Base-by-base conservation (phyloP, 2,329 filamentous ascomycete species). In the Curvularia spicifera region DNA sequence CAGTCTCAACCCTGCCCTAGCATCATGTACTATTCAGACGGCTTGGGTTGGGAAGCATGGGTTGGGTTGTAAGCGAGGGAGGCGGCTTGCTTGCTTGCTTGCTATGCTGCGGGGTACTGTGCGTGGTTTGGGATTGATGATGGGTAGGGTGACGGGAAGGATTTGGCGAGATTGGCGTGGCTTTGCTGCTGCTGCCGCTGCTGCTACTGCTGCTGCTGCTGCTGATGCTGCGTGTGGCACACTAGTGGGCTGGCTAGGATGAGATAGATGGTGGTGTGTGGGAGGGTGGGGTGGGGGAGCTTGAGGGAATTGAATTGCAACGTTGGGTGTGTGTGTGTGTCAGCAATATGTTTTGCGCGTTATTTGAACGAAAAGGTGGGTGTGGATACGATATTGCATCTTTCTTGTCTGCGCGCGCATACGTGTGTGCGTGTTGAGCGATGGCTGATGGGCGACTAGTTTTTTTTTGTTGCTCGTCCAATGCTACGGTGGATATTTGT, bases 161-260 rank as follows among this genome's bases (percentile, higher is more conserved):
- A 46, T 46, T 33, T 46, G 44, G 44, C 44, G 44, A 46, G 44
- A 46, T 46, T 31, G 15, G 12, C 15, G 44, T 45, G 43, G 43
- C 43, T 45, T 24, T 10, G 43, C 24, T 26, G 24, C 24, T 15
- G 18, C 18, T 18, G 18, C 18, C 1, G 18, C 18, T 18, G 18
- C 18, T 18, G 18, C 18, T 18, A 18, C 18, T 18, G 18, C 18
- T 18, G 18, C 18, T 18, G 18, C 18, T 18, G 18, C 18, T 18
- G 18, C 18, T 18, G 18, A 18, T 18, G 18, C 18, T 18, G 18
- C 9, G n/a, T 18, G 26, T 31, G 44, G 26, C 26, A 29, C 44
- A 31, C 44, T 33, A 46, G 28, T 29, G n/a, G 26, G 9, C 10
- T 46, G 28, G n/a, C n/a, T 46, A 28, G 28, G 24, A 6, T 45